Conservation (phyloP, 768 basidiomycete genomes). For the Coprinellus aureogranulatus region DNA sequence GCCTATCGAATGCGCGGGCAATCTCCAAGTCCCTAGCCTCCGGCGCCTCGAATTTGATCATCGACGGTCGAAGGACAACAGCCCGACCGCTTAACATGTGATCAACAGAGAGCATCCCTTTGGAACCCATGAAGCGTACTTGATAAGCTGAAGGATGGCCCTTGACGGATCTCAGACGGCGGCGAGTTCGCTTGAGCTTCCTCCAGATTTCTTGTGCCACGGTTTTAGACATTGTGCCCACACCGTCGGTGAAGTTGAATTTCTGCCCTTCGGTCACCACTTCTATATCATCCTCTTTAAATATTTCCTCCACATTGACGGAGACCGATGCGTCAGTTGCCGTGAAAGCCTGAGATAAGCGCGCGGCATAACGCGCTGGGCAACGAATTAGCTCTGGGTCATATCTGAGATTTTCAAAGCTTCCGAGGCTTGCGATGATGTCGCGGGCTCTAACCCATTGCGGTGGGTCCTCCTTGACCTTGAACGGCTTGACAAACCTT, state of each 20-base stretch:
- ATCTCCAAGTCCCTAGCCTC: slow-evolving; percentile 55
- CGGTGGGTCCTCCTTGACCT: slow-evolving; percentile 18
- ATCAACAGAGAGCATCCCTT: slow-evolving; percentile 64
- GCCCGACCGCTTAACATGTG: slow-evolving; percentile 46
- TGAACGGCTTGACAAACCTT: slow-evolving; percentile 68
- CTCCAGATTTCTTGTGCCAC: slow-evolving; percentile 51
- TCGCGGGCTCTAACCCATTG: slow-evolving; percentile 36
- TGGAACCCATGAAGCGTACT: slow-evolving; percentile 61
- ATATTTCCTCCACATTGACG: slow-evolving; percentile 47
- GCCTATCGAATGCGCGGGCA: slow-evolving; percentile 60
- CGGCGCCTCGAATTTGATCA: slow-evolving; percentile 65
- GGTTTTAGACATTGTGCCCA: slow-evolving; percentile 59
- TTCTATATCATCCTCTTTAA: slow-evolving; percentile 35
- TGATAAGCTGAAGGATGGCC: slow-evolving; percentile 53
- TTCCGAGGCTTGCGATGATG: slow-evolving; percentile 58
- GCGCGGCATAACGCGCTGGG: slow-evolving; percentile 69
- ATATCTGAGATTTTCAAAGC: slow-evolving; percentile 45
- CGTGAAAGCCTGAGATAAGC: slow-evolving; percentile 73
- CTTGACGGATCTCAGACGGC: slow-evolving; percentile 28
- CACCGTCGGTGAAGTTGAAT: slow-evolving; percentile 67
- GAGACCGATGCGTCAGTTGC: slow-evolving; percentile 59
- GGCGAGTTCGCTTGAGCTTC: slow-evolving; percentile 36
- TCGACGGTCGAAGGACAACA: slow-evolving; percentile 54
- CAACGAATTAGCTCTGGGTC: slow-evolving; percentile 52
- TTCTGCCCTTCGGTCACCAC: slow-evolving; percentile 20